phyloP scores from a whole-genome alignment of 352 stramenopile species.

The Globisporangium irregulare region DNA sequence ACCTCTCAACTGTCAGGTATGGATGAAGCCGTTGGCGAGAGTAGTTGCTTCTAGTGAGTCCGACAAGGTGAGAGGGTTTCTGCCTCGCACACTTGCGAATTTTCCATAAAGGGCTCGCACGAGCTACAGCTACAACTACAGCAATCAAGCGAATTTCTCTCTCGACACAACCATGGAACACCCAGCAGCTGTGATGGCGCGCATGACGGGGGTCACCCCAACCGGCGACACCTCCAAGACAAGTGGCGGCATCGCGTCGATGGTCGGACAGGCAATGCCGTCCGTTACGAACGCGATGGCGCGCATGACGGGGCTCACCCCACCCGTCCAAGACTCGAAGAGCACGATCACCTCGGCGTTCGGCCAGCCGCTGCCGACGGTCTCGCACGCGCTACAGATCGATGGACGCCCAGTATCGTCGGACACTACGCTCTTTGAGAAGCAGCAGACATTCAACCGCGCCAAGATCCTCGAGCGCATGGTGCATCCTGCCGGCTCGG shows the following conservation, averaged over 20 bases:
- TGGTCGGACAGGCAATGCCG: conserved; percentile 14
- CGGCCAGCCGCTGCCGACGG: conserved; percentile 28
- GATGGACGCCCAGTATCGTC: conserved; percentile 28
- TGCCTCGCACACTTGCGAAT: background rate
- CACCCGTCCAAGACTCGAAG: conserved; percentile 24
- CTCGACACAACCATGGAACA: conserved; percentile 26
- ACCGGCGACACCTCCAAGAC: conserved; percentile 18
- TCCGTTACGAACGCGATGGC: conserved; percentile 15
- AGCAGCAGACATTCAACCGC: conserved; percentile 39
- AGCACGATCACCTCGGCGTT: conserved; percentile 29
- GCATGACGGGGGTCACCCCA: conserved; percentile 25
- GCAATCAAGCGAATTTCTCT: conserved; percentile 2
- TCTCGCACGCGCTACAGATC: conserved; percentile 31
- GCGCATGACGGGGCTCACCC: conserved; percentile 21
- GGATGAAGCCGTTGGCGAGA: background rate
- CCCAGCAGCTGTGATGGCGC: conserved; percentile 23
- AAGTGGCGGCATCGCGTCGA: conserved; percentile 9
- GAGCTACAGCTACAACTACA: background rate
- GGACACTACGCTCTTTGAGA: conserved; percentile 19
- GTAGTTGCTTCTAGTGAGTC: no score
- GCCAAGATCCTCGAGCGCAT: conserved; percentile 69
- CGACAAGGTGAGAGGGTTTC: background rate
- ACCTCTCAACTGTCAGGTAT: background rate
- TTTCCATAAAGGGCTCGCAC: background rate
- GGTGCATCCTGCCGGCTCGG: conserved; percentile 86